These are phyloP conservation scores for Septoria linicola DNA, from an alignment of 2,329 filamentous ascomycete genomes.

Conservation along the genomic window DNA sequence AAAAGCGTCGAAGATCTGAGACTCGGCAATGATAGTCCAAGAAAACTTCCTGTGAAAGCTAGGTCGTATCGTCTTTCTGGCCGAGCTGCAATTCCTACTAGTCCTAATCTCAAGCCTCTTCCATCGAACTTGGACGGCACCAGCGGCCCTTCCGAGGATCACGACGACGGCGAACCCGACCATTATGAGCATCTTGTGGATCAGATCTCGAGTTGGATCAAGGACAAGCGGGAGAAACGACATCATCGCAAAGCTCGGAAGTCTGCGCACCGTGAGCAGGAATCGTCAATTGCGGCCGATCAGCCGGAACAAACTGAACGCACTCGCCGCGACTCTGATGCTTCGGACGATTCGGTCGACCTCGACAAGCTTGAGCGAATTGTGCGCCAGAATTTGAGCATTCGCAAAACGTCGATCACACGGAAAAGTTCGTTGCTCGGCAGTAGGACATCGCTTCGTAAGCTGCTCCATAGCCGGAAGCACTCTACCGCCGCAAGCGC, in stretches of 20 bases:
- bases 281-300: slow-evolving; percentile 2
- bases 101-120: slow-evolving; percentile 26
- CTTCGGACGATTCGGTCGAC: slow-evolving; percentile 46
- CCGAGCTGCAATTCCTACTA: slow-evolving; percentile 37
- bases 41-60: slow-evolving; percentile 41
- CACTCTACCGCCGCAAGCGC: slow-evolving; percentile 48
- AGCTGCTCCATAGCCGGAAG: slow-evolving; percentile 35
- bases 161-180: slow-evolving; percentile 15
- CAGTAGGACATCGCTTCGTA: slow-evolving; percentile 32
- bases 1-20: slow-evolving; percentile 47
- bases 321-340: slow-evolving; percentile 22
- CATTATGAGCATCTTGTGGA: slow-evolving; percentile 41
- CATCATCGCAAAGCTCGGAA: slow-evolving; percentile 45
- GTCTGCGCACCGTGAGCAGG: slow-evolving; percentile 10
- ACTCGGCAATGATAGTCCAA: slow-evolving; percentile 38
- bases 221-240: slow-evolving; percentile 71
- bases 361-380: slow-evolving; percentile 81
- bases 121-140: slow-evolving; percentile 17
- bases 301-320: background rate
- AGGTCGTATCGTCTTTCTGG: slow-evolving; percentile 44
- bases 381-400: slow-evolving; percentile 59
- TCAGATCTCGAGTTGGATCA: slow-evolving; percentile 80
- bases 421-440: slow-evolving; percentile 25
- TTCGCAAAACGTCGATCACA: slow-evolving; percentile 26
- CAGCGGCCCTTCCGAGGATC: slow-evolving; percentile 13